Evolutionary conservation across 1,139 yeast genomes (phyloP).

Genomic region (Kazachstania sp.): DNA sequence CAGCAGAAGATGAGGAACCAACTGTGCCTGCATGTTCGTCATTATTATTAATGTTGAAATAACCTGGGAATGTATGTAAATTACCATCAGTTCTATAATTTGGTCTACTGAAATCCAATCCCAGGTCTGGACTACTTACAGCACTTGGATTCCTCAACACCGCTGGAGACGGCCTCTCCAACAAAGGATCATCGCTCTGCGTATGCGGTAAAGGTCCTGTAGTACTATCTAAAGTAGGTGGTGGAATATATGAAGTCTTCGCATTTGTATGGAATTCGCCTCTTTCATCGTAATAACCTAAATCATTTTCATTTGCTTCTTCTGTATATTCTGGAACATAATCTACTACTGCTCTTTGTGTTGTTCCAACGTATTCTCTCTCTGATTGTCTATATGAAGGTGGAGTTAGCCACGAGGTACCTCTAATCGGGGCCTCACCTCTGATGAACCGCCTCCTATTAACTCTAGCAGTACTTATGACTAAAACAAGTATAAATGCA

Average conservation of each 20-base stretch:
- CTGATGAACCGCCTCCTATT: conserved; percentile 50
- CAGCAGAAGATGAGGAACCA: background rate
- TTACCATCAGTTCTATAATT: conserved; percentile 1
- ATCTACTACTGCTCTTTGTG: conserved; percentile 35
- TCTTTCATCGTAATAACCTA: conserved; percentile 68
- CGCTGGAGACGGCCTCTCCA: conserved; percentile 10
- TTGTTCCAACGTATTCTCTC: conserved; percentile 42
- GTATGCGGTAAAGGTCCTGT: background rate
- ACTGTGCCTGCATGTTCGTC: background rate
- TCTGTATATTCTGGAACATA: conserved; percentile 62
- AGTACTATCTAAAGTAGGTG: conserved; percentile 14
- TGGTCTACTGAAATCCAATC: conserved; percentile 12
- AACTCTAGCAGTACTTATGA: conserved; percentile 42
- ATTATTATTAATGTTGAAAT: background rate
- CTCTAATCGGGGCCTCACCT: conserved; percentile 67
- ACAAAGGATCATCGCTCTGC: conserved; percentile 3
- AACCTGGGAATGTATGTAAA: conserved; percentile 1
- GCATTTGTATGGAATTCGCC: conserved; percentile 44
- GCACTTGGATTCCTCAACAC: conserved; percentile 7
- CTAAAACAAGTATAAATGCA: conserved; percentile 34
- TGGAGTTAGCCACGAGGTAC: conserved; percentile 89
- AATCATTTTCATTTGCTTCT: conserved; percentile 57
- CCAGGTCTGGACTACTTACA: conserved; percentile 6
- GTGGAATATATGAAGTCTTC: conserved; percentile 21
- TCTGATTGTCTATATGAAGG: conserved; percentile 77